These are phyloP conservation scores for Filobasidium floriforme DNA, from an alignment of 768 basidiomycete species.

Conservation along the genomic window DNA sequence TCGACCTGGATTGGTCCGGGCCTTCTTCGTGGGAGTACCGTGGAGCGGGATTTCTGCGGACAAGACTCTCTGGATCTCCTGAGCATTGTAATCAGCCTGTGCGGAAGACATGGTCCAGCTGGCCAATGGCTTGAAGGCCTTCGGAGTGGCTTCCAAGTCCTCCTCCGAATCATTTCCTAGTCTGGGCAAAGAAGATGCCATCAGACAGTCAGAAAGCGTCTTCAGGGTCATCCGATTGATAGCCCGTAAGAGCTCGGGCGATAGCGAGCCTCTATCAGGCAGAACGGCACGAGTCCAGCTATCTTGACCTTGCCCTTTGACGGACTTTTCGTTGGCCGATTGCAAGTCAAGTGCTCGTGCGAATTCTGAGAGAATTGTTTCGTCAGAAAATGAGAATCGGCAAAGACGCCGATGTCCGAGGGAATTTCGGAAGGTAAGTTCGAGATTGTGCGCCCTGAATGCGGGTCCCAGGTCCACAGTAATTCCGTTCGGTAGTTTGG, in stretches of 20 bases:
- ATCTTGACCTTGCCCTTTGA: no score
- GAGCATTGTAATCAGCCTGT: conserved; percentile 12
- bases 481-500: conserved; percentile 70
- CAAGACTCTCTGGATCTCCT: conserved; percentile 22
- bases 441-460: conserved; percentile 96
- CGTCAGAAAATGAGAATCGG: no score
- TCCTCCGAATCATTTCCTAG: conserved; percentile 46
- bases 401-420: conserved; percentile 42
- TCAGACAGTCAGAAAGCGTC: background rate
- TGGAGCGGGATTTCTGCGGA: no score
- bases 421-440: conserved; percentile 65
- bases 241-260: no score
- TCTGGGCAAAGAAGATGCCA: background rate
- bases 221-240: background rate
- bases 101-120: conserved; percentile 53
- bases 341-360: no score
- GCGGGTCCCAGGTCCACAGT: conserved; percentile 54
- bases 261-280: no score
- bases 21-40: no score
- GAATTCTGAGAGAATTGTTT: no score
- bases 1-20: no score
- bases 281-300: no score
- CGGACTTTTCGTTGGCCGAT: no score
- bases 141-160: conserved; percentile 62
- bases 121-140: conserved; percentile 48